Conservation (phyloP, 2,329 filamentous ascomycete species). For the Aspergillus phoenicis region DNA sequence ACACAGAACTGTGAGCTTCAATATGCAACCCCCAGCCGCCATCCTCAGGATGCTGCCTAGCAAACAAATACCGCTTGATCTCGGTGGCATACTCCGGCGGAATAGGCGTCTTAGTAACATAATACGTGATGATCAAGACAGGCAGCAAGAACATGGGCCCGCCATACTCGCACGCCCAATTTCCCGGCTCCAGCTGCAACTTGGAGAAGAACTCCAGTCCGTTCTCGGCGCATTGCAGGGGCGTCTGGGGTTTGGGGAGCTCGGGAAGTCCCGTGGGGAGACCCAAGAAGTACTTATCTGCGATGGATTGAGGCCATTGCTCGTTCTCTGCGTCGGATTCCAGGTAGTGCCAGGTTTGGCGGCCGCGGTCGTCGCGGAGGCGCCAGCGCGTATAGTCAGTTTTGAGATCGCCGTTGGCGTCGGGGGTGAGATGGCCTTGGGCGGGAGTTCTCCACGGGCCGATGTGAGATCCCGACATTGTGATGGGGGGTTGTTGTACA, state of each 20-base stretch:
- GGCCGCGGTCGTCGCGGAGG: slow-evolving; percentile 76
- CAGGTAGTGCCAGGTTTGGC: slow-evolving; percentile 94
- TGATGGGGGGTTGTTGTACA: background rate
- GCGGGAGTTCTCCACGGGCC: slow-evolving; percentile 38
- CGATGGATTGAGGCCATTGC: slow-evolving; percentile 80
- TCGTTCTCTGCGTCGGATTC: slow-evolving; percentile 68
- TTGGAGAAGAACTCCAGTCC: slow-evolving; percentile 85
- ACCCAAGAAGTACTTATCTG: slow-evolving; percentile 88
- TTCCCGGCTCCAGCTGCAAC: slow-evolving; percentile 82
- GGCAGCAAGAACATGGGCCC: slow-evolving; percentile 95
- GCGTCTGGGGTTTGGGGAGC: slow-evolving; percentile 69
- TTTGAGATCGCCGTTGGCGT: slow-evolving; percentile 47
- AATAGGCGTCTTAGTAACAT: slow-evolving; percentile 85
- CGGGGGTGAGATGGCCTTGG: slow-evolving; percentile 38
- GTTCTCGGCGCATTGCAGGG: slow-evolving; percentile 78
- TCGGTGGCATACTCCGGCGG: slow-evolving; percentile 78
- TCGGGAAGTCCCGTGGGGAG: slow-evolving; percentile 72
- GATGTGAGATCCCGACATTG: slow-evolving; percentile 33
- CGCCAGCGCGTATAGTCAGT: slow-evolving; percentile 87
- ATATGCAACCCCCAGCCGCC: slow-evolving; percentile 98
- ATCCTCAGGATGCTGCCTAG: slow-evolving; percentile 79
- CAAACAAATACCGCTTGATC: slow-evolving; percentile 89
- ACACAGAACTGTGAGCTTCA: slow-evolving; percentile 87
- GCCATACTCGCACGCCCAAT: slow-evolving; percentile 98
- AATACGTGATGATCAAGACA: slow-evolving; percentile 81